Evolutionary conservation across 106 monocot species (phyloP), one percentile per base, ranked within the genome.

Genomic region (Posidonia australis): DNA sequence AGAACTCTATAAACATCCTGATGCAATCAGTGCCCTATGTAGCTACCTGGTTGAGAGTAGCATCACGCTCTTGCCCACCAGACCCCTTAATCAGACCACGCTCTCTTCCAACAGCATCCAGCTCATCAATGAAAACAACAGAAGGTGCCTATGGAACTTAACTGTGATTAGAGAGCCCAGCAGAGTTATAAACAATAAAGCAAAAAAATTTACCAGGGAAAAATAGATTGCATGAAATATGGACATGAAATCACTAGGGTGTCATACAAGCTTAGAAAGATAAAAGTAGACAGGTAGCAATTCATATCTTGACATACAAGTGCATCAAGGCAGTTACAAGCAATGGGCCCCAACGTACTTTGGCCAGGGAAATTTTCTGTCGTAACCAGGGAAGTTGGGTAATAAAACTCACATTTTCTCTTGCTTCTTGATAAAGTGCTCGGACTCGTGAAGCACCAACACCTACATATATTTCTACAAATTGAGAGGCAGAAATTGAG

Each of bases 401-500:
- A 64, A 64, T 19, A 48, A 16, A 31, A 48, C 86, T 80, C 77
- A 90, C 90, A 77, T 90, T 90, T 48, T 90, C 90, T 67, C 68
- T 86, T 69, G 90, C 90, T 75, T 90, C 90, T 69, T 90, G 83
- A 64, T 90, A 90, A 57, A 90, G 81, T 74, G 86, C 86, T 69
- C 90, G 80, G 25, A 90, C 90, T 72, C 90, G 90, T 65, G 90
- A 90, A 56, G 90, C 90, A 74, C 90, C 90, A 72, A 90, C 90
- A 69, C 86, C 90, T 67, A 90, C 90, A 72, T 90, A 90, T 74
- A 90, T 90, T 77, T 90, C 90, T 27, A 90, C 90, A 83, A 90
- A 90, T 45, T 90, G 90, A 16, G 86, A 90, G 31, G 90, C 90
- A 68, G 90, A 90, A 74, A 90, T 90, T 22, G 90, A 90, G 70